phyloP scores from a whole-genome alignment of 768 basidiomycete species.

The Lanmaoa rubissima region DNA sequence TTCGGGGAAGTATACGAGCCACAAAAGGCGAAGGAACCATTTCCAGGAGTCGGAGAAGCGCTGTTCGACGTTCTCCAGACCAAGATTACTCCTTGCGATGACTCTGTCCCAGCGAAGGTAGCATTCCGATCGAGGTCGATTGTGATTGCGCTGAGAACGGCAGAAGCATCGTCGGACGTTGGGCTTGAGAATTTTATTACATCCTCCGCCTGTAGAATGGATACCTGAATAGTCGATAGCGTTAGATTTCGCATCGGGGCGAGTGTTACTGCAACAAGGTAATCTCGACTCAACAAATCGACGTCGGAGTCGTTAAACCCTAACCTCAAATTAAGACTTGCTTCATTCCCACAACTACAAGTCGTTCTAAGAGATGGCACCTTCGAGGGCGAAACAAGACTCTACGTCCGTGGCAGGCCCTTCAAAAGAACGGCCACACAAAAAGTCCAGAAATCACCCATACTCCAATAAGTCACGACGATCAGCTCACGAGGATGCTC shows the following conservation, averaged over 20 bases:
- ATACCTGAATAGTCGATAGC: conserved; percentile 34
- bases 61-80: conserved; percentile 47
- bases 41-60: conserved; percentile 8
- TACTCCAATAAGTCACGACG: conserved; percentile 13
- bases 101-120: conserved; percentile 60
- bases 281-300: neutral
- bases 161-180: conserved; percentile 22
- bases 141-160: conserved; percentile 45
- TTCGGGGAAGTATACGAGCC: conserved; percentile 20
- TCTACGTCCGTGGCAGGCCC: conserved; percentile 2
- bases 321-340: conserved; percentile 15
- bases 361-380: conserved; percentile 12
- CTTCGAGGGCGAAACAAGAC: conserved; percentile 12
- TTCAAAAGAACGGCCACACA: conserved; percentile 16
- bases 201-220: conserved; percentile 15
- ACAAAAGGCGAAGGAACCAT: conserved; percentile 20
- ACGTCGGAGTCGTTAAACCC: conserved; percentile 1
- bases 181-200: conserved; percentile 12
- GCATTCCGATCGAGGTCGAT: conserved; percentile 65
- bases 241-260: conserved; percentile 56
- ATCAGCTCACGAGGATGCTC: conserved; percentile 12
- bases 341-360: neutral
- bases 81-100: conserved; percentile 54
- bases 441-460: conserved; percentile 10
- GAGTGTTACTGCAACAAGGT: neutral